Conservation (phyloP, 192 early-diverging fungal genomes). For the Lobulomyces angularis region DNA sequence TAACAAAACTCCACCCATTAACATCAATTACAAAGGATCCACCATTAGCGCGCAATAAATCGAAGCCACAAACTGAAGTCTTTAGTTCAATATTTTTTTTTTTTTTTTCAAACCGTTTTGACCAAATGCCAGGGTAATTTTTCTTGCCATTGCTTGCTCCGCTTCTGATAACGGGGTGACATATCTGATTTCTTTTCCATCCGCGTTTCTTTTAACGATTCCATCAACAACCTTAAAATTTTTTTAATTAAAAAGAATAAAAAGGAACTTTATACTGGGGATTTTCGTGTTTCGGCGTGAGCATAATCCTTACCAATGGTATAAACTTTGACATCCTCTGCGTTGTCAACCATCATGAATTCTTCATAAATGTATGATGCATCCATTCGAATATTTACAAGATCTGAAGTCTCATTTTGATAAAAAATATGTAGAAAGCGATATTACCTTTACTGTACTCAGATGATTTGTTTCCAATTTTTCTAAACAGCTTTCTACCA, state of each 20-base stretch:
- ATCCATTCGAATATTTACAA: slow-evolving; percentile 50
- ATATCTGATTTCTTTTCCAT: slow-evolving; percentile 96
- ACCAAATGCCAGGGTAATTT: slow-evolving; percentile 69
- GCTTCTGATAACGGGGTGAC: slow-evolving; percentile 62
- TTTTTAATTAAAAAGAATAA: not conserved
- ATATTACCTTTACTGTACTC: no score
- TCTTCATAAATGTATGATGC: slow-evolving; percentile 84
- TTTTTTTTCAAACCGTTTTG: no score
- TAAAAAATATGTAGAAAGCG: no score
- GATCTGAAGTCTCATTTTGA: no score
- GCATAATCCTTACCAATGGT: slow-evolving; percentile 80
- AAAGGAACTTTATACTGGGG: slow-evolving; percentile 1
- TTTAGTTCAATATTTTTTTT: no score
- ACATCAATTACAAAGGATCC: slow-evolving; percentile 90
- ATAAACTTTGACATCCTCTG: slow-evolving; percentile 96
- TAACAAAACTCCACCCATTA: slow-evolving; percentile 98
- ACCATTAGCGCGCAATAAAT: slow-evolving; percentile 72
- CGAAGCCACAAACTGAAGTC: slow-evolving; percentile 96
- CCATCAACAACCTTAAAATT: slow-evolving; percentile 93
- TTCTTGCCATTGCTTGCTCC: slow-evolving; percentile 65
- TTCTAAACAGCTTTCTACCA: slow-evolving; percentile 63
- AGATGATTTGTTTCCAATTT: slow-evolving; percentile 90
- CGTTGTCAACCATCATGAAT: slow-evolving; percentile 87
- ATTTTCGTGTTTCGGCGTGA: slow-evolving; percentile 93
- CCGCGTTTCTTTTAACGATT: slow-evolving; percentile 82